Base-by-base conservation (phyloP, 1,284 basidiomycete genomes). In the Entoloma clypeatum region DNA sequence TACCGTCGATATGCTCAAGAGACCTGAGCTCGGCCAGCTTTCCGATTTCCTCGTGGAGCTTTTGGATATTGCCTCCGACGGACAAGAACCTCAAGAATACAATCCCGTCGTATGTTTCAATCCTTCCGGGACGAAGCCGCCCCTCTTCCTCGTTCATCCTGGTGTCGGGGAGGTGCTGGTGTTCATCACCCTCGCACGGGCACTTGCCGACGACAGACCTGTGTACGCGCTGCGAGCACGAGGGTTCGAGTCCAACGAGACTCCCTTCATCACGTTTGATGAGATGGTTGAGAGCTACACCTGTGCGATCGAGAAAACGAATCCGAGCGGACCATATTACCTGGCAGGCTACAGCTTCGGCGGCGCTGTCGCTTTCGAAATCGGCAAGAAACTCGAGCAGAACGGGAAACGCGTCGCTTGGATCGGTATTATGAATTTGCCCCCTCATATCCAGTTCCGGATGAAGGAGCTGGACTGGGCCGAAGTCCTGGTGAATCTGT, bases 311-410 rank as follows among this genome's bases (percentile, higher is more conserved):
- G 61, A 63, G 48, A 53, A 53, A 3, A 53, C 57, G 0, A 64
- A 67, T 33, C 64, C 69, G 4, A 51, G 46, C 2, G 72, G 72
- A 0, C 72, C 73, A 1, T 74, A 69, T 41, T 62, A 65, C 29
- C 52, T 74, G 17, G 71, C 65, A 0, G 72, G 73, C 7, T 74
- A 75, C 61, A 69, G 67, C 21, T 74, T 69, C 36, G 73, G 72
- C 25, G 72, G 72, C 29, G 67, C 67, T 22, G 62, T 70, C 2
- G 70, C 69, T 6, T 74, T 69, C 40, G 71, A 75, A 47, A 61
- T 75, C 9, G 63, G 61, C 10, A 70, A 71, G 49, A 51, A 53
- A 17, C 60, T 75, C 21, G 63, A 65, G 48, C 50, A 50, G 1
- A 55, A 54, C 44, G 64, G 67, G 1, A 63, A 63, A 9, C 51